These are phyloP conservation scores for Orbilia brochopaga DNA, from an alignment of 2,329 filamentous ascomycete genomes.

Conservation along the genomic window DNA sequence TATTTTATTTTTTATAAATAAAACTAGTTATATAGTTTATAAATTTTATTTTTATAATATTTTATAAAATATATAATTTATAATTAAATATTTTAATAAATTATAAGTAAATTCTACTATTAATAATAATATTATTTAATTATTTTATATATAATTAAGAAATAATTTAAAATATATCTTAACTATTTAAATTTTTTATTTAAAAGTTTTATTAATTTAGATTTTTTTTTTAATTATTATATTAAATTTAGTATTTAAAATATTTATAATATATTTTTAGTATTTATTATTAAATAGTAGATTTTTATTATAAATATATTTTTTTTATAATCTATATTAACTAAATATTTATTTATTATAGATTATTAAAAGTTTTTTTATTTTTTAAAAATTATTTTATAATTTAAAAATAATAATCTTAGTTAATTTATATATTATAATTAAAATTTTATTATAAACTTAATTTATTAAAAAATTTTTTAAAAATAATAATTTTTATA, in stretches of 20 bases:
- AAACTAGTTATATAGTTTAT: background rate
- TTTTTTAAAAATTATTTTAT: background rate
- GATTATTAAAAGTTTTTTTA: background rate
- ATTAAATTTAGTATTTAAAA: background rate
- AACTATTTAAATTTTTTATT: background rate
- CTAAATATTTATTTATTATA: background rate
- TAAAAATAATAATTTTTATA: background rate
- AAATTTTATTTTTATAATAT: background rate
- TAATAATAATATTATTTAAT: background rate
- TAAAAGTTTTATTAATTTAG: background rate
- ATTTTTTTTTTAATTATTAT: background rate
- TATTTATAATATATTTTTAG: slow-evolving; percentile 3
- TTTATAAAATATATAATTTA: background rate
- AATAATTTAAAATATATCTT: background rate
- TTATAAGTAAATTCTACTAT: background rate
- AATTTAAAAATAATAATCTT: background rate
- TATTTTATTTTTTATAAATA: background rate
- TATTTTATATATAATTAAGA: background rate
- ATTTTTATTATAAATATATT: slow-evolving; percentile 1
- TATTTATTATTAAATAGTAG: background rate
- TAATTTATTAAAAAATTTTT: background rate
- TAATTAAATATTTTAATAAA: background rate
- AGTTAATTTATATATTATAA: background rate
- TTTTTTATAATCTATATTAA: background rate
- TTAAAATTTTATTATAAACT: background rate